Conservation (phyloP, 2,329 filamentous ascomycete genomes). For the Scortechinia acanthostroma region DNA sequence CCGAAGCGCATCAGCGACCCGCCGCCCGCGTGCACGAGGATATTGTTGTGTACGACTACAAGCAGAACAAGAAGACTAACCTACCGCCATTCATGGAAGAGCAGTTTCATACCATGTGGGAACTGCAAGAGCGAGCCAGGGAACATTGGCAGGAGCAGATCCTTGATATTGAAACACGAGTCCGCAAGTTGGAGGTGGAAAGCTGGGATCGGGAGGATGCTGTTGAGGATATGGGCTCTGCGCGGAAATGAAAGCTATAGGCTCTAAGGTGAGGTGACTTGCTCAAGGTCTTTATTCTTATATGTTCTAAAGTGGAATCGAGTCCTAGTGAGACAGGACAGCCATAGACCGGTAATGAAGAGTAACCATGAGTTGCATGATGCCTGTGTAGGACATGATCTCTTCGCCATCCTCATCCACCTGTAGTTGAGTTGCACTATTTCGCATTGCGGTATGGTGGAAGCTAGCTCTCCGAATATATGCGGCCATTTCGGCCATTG, state of each 20-base stretch:
- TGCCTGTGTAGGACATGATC: too few relatives aligned
- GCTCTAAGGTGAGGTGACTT: too few relatives aligned
- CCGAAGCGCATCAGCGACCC: constrained; percentile 65
- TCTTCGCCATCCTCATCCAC: too few relatives aligned
- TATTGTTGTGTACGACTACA: constrained; percentile 66
- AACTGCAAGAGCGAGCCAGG: background rate
- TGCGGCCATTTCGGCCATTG: too few relatives aligned
- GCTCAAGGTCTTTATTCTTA: too few relatives aligned
- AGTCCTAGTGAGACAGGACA: too few relatives aligned
- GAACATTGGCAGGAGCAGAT: background rate
- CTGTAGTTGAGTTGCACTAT: too few relatives aligned
- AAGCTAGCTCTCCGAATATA: too few relatives aligned
- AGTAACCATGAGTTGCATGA: too few relatives aligned
- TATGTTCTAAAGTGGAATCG: too few relatives aligned
- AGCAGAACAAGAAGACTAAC: constrained; percentile 15
- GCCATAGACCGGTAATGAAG: too few relatives aligned
- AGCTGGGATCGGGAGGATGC: constrained; percentile 1
- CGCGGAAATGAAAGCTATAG: background rate
- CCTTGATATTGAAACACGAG: background rate
- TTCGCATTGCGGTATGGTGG: too few relatives aligned
- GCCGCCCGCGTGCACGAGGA: constrained; percentile 74
- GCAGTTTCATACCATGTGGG: background rate
- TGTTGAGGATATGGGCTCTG: background rate
- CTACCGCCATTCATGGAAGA: background rate
- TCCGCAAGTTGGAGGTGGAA: background rate